Evolutionary conservation across 495 filamentous ascomycete species (phyloP), one percentile per base, ranked within the genome.

Genomic region (Parachaetomium inaequale): DNA sequence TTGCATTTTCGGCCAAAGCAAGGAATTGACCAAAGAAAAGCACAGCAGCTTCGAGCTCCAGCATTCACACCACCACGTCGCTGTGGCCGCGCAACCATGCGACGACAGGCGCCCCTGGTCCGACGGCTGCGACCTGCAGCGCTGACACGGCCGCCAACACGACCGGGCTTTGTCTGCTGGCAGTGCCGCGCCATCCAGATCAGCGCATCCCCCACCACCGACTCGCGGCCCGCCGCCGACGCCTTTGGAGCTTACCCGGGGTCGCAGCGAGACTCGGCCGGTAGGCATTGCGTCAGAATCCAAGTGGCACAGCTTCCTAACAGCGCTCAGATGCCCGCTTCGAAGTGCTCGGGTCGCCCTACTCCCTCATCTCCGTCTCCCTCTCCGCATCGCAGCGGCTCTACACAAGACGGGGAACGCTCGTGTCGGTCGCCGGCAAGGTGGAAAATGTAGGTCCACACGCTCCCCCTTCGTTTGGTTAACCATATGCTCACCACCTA

Each of bases 361-460:
- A 90, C 71, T 96, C 95, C 36, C 83, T 98, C 49, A 89, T 98
- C 67, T 96, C 92, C 25, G 91, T 96, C 60, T 88, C 88, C 8
- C 83, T 98, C 38, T 95, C 94, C 45, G 89, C 94, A 26, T 97
- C 94, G 31, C 93, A 96, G 65, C 87, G 91, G 64, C 82, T 98
- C 25, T 96, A 92, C 75, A 96, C 94, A 34, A 85, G 93, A 46
- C 86, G 90, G 59, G 94, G 94, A 34, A 96, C 92, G 2, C 77
- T 98, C 46, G 91, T 98, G 38, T 92, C 89, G 25, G 79, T 98
- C 54, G 91, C 89, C 65, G 95, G 95, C 57, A 90, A 93, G 67
- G 80, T 89, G 38, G 91, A 96, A 72, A 95, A 96, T 85, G 92
- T 94, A 61, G 14, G 65, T 7, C 7, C 8, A 11, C 12, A 17